These are phyloP conservation scores for Achaetomiella virescens DNA, from an alignment of 495 filamentous ascomycete genomes.

Conservation along the genomic window DNA sequence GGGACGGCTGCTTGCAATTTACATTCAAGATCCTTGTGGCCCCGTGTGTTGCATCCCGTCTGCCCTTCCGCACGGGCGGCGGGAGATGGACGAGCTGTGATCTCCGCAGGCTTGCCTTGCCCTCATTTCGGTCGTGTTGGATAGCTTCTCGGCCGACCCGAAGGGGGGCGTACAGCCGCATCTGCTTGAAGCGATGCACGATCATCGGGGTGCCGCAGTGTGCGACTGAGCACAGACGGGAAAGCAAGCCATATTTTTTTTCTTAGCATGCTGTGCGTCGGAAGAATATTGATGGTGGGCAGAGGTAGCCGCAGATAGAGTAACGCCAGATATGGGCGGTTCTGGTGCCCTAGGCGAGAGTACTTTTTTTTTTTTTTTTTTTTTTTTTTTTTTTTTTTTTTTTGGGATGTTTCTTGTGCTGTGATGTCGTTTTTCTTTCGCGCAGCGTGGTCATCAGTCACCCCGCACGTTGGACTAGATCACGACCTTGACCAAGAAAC, in stretches of 20 bases:
- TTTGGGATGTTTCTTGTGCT: too few species aligned
- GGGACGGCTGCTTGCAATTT: background rate
- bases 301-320: background rate
- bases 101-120: background rate
- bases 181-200: background rate
- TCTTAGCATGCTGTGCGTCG: background rate
- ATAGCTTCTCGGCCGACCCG: constrained; percentile 2
- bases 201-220: background rate
- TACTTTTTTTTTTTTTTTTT: too few species aligned
- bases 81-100: constrained; percentile 9
- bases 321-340: background rate
- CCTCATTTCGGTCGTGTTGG: background rate
- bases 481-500: background rate
- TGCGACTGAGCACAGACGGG: background rate
- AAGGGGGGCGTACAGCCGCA: background rate
- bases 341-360: too few species aligned
- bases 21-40: background rate
- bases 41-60: background rate
- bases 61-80: background rate
- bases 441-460: background rate
- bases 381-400: too few species aligned
- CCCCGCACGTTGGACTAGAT: background rate
- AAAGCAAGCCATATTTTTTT: background rate
- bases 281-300: background rate
- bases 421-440: too few species aligned